Evolutionary conservation across 208 protist genomes (phyloP), one percentile per base, ranked within the genome.

Genomic region (Acanthamoeba triangularis): DNA sequence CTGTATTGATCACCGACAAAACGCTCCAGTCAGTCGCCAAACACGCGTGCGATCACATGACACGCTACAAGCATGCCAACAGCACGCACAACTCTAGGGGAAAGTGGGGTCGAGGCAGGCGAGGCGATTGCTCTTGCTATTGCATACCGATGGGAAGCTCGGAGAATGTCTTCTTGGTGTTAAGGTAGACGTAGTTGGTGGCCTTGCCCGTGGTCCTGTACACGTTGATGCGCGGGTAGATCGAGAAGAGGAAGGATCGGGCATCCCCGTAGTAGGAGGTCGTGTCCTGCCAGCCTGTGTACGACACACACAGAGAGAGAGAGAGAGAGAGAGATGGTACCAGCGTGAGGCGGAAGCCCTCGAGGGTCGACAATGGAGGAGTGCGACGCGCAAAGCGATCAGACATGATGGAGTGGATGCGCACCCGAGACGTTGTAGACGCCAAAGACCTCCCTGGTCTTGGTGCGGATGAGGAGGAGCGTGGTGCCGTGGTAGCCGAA

Each of bases 131-230:
- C 14, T 5, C 49, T 13, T 54, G 37, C 1, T 41, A 41, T 41
- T 41, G 3, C 3, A 41, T 41, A 74, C 67, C 90, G 37, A 94
- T 63, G 44, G 90, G 90, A 14, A 94, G 44, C 30, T 94, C 90
- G 47, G 69, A 94, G 69, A 85, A 94, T 16, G 90, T 94, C 69
- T 94, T 94, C 69, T 63, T 94, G 16, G 90, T 94, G 52, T 94
- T 94, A 28, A 67, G 49, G 72, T 52, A 94, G 44, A 94, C 69
- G 56, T 72, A 94, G 52, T 94, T 94, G 52, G 65, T 94, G 6
- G 20, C 90, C 69, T 94, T 94, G n/a, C 90, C 90, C 18, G 67
- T 94, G 6, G 90, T 47, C 28, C 90, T 13, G 67, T 94, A 94
- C 44, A 94, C 69, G 72, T 44, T 69, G 30, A 69, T 41, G 2